Conservation (phyloP, 768 basidiomycete genomes). For the Lactarius sanguifluus region DNA sequence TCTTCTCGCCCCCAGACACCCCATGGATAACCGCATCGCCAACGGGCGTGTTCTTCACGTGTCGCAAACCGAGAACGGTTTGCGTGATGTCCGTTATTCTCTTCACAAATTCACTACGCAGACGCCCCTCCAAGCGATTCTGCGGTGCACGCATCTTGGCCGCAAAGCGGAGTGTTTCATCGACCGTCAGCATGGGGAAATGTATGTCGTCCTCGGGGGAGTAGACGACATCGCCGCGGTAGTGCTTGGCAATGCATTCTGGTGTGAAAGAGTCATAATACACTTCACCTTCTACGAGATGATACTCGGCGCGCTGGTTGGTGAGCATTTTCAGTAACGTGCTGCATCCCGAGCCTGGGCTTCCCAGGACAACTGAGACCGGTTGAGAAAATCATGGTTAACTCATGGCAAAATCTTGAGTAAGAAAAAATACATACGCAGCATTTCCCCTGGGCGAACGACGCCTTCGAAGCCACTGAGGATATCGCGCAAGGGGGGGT, state of each 20-base stretch:
- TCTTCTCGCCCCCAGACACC: conserved; percentile 78
- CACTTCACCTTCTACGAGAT: conserved; percentile 67
- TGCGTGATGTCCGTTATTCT: conserved; percentile 52
- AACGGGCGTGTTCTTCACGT: conserved; percentile 75
- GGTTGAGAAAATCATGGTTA: neutral
- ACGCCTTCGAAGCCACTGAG: conserved; percentile 55
- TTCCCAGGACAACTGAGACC: conserved; percentile 42
- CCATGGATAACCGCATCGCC: conserved; percentile 87
- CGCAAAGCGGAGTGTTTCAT: conserved; percentile 71
- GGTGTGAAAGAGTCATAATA: conserved; percentile 79
- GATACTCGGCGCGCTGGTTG: conserved; percentile 68
- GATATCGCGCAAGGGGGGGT: conserved; percentile 61
- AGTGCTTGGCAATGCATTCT: conserved; percentile 70
- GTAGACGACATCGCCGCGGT: conserved; percentile 79
- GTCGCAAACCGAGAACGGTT: conserved; percentile 81
- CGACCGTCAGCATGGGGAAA: conserved; percentile 78
- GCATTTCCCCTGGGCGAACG: conserved; percentile 64
- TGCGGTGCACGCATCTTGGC: conserved; percentile 65
- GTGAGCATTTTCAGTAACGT: conserved; percentile 85
- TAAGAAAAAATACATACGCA: conserved; percentile 47
- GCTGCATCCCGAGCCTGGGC: conserved; percentile 82
- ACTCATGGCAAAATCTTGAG: neutral
- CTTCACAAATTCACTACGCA: conserved; percentile 46
- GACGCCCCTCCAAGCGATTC: conserved; percentile 44
- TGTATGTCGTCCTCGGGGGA: conserved; percentile 67